Percentiles rank a stretch among this genome's conserved stretches.
These are phyloP conservation scores for Neolentinus lepideus DNA, from an alignment of 1,284 basidiomycete genomes.

Conservation along the genomic window DNA sequence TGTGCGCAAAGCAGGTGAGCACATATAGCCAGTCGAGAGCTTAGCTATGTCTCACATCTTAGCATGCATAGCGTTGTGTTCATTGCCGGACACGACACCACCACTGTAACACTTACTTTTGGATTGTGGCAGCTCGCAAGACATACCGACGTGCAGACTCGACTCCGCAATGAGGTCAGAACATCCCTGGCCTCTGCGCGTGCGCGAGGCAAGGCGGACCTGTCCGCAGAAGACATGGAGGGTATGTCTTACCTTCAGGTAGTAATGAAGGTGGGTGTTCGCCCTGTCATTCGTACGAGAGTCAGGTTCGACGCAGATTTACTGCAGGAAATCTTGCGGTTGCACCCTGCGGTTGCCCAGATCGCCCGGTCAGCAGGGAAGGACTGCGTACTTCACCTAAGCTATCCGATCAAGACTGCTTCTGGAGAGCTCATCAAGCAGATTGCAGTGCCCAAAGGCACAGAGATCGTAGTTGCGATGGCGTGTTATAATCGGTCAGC, in stretches of 20 bases:
- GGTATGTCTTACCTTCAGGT: not conserved
- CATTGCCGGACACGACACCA: not conserved
- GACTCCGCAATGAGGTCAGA: not conserved
- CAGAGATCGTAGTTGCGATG: not conserved
- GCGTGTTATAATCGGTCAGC: not conserved
- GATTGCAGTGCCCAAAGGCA: not conserved
- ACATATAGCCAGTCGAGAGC: no score
- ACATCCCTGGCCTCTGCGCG: not conserved
- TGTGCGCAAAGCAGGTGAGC: not conserved
- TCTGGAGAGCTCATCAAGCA: not conserved
- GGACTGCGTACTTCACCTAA: not conserved
- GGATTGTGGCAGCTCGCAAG: not conserved
- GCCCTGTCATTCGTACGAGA: not conserved
- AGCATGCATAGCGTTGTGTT: not conserved
- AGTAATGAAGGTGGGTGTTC: not conserved
- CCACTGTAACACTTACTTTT: not conserved
- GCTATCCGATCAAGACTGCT: not conserved
- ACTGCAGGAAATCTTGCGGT: not conserved
- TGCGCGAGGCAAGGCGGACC: not conserved
- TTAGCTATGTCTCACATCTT: not conserved
- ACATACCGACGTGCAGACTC: not conserved
- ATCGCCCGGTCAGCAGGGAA: not conserved
- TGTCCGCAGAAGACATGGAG: not conserved
- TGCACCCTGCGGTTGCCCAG: not conserved
- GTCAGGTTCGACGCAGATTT: not conserved